These are phyloP conservation scores for Mucor lusitanicus DNA, from an alignment of 371 early-diverging fungal genomes.

Conservation along the genomic window DNA sequence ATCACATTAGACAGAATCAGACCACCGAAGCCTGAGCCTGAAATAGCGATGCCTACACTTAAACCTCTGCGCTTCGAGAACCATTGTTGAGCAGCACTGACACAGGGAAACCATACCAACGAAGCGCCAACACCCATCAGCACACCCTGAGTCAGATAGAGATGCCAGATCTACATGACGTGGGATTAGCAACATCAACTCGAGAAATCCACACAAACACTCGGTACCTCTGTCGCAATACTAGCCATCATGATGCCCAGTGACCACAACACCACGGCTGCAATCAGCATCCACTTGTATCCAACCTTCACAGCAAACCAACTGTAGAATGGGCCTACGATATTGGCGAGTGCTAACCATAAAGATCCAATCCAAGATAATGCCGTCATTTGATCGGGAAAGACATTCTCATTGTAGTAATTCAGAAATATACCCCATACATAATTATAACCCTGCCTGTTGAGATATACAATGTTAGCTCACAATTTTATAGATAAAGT, in stretches of 20 bases:
- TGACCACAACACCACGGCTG: constrained; percentile 49
- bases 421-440: constrained; percentile 41
- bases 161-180: constrained; percentile 64
- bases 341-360: constrained; percentile 37
- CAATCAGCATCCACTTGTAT: constrained; percentile 51
- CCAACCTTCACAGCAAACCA: constrained; percentile 55
- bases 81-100: constrained; percentile 75
- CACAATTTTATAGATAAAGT: neutral
- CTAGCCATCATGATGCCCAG: constrained; percentile 64
- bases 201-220: neutral
- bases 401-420: constrained; percentile 40
- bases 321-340: constrained; percentile 44
- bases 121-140: constrained; percentile 68
- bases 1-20: constrained; percentile 68
- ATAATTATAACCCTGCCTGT: constrained; percentile 42
- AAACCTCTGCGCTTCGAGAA: constrained; percentile 70
- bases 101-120: constrained; percentile 36
- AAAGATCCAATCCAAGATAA: constrained; percentile 48
- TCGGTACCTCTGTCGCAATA: constrained; percentile 53
- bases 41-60: constrained; percentile 72
- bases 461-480: neutral
- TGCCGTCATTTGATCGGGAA: constrained; percentile 32
- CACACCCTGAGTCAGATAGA: constrained; percentile 73
- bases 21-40: constrained; percentile 83
- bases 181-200: constrained; percentile 30